phyloP scores from a whole-genome alignment of 257 asterid genomes.

The Haberlea rhodopensis region DNA sequence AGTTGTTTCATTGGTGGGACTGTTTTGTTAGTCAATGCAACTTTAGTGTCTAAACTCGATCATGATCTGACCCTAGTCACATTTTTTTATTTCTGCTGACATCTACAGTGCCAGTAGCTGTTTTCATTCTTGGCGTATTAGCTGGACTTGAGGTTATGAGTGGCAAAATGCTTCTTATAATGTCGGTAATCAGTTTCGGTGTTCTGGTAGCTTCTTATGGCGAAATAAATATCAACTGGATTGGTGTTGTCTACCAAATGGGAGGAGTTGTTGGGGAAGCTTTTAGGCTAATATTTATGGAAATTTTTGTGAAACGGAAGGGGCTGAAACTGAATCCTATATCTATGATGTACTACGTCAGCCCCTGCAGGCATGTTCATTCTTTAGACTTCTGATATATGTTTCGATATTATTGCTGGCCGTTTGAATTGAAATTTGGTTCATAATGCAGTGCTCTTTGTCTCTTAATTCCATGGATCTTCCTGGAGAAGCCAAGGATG shows the following conservation, averaged over 20 bases:
- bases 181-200: constrained; percentile 91
- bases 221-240: constrained; percentile 85
- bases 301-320: constrained; percentile 88
- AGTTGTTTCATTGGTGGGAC: constrained; percentile 6
- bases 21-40: constrained; percentile 9
- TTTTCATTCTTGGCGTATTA: constrained; percentile 83
- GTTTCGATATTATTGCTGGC: constrained; percentile 6
- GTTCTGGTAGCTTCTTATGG: constrained; percentile 96
- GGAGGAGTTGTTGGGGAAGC: constrained; percentile 99
- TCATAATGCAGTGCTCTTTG: constrained; percentile 76
- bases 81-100: constrained; percentile 25
- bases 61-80: constrained; percentile 12
- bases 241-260: constrained; percentile 98
- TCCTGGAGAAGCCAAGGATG: constrained; percentile 92
- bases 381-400: neutral
- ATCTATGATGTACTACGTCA: constrained; percentile 94
- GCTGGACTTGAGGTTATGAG: constrained; percentile 99
- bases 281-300: constrained; percentile 90
- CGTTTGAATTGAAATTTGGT: constrained; percentile 15
- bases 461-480: constrained; percentile 91
- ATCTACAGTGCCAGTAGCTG: constrained; percentile 96
- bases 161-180: constrained; percentile 83
- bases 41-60: constrained; percentile 7
- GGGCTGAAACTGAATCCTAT: constrained; percentile 88
- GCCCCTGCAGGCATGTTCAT: constrained; percentile 91